Evolutionary conservation across 2,329 filamentous ascomycete genomes (phyloP), one percentile per base, ranked within the genome.

Genomic region (Diaporthe aspalathi): DNA sequence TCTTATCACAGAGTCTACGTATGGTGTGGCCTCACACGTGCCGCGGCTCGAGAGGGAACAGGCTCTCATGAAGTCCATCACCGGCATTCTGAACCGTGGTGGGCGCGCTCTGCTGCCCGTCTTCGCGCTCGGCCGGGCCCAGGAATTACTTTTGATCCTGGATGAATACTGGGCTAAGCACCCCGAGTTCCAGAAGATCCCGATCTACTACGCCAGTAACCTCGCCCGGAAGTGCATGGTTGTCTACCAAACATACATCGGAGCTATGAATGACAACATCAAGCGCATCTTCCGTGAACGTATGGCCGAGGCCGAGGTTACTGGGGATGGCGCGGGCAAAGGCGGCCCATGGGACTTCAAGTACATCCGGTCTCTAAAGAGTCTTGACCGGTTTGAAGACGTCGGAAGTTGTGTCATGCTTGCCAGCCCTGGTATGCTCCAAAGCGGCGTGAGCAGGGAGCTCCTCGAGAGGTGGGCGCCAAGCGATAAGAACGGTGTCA

Each of bases 231-330:
- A 97, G 82, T 99, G 96, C 83, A 99, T 99, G 96, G 90, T 98
- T 38, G 94, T 98, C 4, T 99, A 99, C 79, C 96, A 98, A 80
- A 99, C 96, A 1, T 99, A 98, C 78, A 94, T 98, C 62, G 94
- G 95, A 62, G 94, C 95, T 69, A 99, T 99, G 96, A 99, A 99
- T 80, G 95, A 98, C 78, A 98, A 98, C 77, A 98, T 99, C 85
- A 98, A 97, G 81, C 90, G 94, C 14, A 88, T 97, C n/a, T 98
- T 98, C 82, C 89, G 93, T 67, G 94, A 97, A 81, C 91, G 94
- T 60, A 97, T 97, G 90, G 94, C 94, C 5, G 94, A 97, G 80
- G 93, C 94, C 12, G 94, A 97, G 80, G 92, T 92, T 0, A 91
- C 90, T 43, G 93, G 93, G 11, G 93, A 94, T 75, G 88, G 87